A percentile compares a stretch with the other conserved stretches of the same genome.
These are phyloP conservation scores for Cyclotella kingstonii DNA, from an alignment of 108 stramenopile genomes.

Conservation along the genomic window DNA sequence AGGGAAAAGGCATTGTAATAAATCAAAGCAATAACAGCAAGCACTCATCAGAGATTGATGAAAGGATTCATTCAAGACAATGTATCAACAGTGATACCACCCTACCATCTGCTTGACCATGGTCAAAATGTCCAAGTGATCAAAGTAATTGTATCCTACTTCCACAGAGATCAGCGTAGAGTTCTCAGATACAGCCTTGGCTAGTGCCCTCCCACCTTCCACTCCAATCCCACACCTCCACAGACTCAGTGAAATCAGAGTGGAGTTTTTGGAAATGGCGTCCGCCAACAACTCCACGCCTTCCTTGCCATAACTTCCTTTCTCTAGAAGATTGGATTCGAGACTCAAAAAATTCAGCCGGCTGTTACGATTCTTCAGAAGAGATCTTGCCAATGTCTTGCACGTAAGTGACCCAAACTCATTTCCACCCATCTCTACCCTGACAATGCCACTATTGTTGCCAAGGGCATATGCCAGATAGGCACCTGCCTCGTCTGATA, in stretches of 20 bases:
- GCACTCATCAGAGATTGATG: too few species aligned
- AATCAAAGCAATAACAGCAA: too few species aligned
- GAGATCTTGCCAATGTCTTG: slow-evolving; percentile 23
- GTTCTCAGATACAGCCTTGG: slow-evolving; percentile 26
- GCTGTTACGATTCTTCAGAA: slow-evolving; percentile 11
- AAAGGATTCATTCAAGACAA: neutral
- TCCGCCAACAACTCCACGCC: slow-evolving; percentile 29
- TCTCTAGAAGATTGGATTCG: slow-evolving; percentile 33
- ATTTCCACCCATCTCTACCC: slow-evolving; percentile 42
- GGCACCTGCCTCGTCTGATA: slow-evolving; percentile 34
- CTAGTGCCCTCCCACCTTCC: slow-evolving; percentile 19
- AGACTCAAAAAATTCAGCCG: slow-evolving; percentile 17
- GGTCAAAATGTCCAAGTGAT: neutral
- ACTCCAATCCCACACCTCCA: slow-evolving; percentile 39
- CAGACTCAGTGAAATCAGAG: slow-evolving; percentile 25
- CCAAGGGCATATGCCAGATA: slow-evolving; percentile 24
- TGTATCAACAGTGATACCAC: neutral
- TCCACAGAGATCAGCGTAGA: slow-evolving; percentile 25
- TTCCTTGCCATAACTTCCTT: slow-evolving; percentile 9
- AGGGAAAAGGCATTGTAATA: neutral
- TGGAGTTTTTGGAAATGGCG: slow-evolving; percentile 15
- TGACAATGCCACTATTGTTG: slow-evolving; percentile 10
- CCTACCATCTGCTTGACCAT: slow-evolving; percentile 19
- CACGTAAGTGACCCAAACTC: slow-evolving; percentile 19
- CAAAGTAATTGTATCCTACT: slow-evolving; percentile 38